Base-by-base conservation (phyloP, 2,329 filamentous ascomycete species). In the Emmonsiellopsis sp. region DNA sequence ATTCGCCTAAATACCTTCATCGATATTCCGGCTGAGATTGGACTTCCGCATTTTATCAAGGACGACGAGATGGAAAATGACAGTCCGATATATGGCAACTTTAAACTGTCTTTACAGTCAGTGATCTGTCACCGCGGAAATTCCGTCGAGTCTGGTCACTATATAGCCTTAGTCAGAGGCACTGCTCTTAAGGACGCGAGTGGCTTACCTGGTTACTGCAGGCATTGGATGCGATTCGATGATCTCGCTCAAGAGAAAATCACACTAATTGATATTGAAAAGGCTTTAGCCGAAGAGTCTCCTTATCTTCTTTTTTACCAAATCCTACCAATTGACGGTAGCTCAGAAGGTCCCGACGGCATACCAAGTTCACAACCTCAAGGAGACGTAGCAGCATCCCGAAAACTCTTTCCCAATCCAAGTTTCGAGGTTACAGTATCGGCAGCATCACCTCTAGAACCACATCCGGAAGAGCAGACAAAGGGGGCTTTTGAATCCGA, bases 261-360 rank as follows among this genome's bases (percentile, higher is more conserved):
- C 2, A 79, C 78, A 0, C 79, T 86, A 52, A 84, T 96, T 48
- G 82, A 94, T 62, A 86, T 96, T 58, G 84, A 87, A 57, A 73
- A 85, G 60, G 85, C 88, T 0, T 73, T 97, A 49, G 85, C 82
- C 60, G 80, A 86, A n/a, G 91, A 96, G 67, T 94, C 89, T 67
- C 92, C 93, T 0, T 97, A 97, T 67, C 79, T 97, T 6, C 76
- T 98, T 0, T 97, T 97, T 69, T 98, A 96, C 65, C 92, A 96
- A 68, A 88, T 97, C 41, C 81, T 94, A 32, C 91, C 92, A 0
- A 89, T 94, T 63, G 82, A 89, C 32, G 87, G 91, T 53, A 79
- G 86, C 58, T 70, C 69, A 15, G 65, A 65, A 5, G 62, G 66
- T 40, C 63, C 63, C 62, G 16, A 58, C 58, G 20, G 35, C 32